Conservation (phyloP, 257 asterid species). For the Primulina eburnea region DNA sequence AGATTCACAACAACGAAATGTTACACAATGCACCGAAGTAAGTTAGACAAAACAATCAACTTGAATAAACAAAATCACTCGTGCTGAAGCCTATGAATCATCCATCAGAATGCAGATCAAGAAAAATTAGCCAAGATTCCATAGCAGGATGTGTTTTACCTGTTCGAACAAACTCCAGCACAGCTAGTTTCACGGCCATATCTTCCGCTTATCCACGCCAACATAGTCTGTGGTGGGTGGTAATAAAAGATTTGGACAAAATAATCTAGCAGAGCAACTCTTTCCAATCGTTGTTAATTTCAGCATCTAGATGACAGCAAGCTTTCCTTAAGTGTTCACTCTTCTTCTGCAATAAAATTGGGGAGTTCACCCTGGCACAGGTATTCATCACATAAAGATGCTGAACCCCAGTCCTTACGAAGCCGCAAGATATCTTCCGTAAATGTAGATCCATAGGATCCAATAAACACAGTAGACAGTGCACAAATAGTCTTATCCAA, state of each 20-base stretch:
- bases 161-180: conserved; percentile 21
- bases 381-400: conserved; percentile 83
- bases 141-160: conserved; percentile 20
- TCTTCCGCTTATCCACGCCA: not conserved
- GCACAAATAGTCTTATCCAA: conserved; percentile 96
- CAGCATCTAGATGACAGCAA: conserved; percentile 10
- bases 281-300: not conserved
- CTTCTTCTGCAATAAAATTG: conserved; percentile 78
- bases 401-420: conserved; percentile 90
- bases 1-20: not conserved
- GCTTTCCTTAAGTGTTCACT: conserved; percentile 32
- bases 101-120: conserved; percentile 20
- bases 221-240: not conserved
- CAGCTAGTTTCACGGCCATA: not conserved
- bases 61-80: not conserved
- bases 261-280: conserved; percentile 17
- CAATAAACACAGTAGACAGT: conserved; percentile 78
- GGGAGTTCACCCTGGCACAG: conserved; percentile 82
- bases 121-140: conserved; percentile 20
- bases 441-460: conserved; percentile 91
- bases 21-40: not conserved
- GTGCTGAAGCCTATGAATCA: conserved; percentile 20
- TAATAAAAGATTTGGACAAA: not conserved
- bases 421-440: conserved; percentile 90
- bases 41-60: conserved; percentile 7